Conservation (phyloP, 2,329 filamentous ascomycete genomes). For the Talaromyces pinophilus region DNA sequence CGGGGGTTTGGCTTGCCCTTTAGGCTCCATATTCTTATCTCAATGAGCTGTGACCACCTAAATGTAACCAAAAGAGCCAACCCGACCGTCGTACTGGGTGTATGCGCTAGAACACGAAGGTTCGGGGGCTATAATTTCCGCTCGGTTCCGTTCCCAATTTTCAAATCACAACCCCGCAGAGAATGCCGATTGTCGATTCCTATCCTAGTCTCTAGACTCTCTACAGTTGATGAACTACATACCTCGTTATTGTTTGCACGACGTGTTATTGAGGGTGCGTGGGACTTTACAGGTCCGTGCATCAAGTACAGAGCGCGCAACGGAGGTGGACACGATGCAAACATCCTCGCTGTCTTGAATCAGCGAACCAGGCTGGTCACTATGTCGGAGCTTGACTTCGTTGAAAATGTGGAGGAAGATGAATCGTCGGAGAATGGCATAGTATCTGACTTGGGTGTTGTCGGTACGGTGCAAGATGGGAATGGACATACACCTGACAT, state of each 20-base stretch:
- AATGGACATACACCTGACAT: background rate
- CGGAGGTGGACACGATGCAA: background rate
- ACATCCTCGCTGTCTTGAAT: background rate
- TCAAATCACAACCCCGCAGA: no score
- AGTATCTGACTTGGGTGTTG: background rate
- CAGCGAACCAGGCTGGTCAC: background rate
- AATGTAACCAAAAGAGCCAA: background rate
- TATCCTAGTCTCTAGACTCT: background rate
- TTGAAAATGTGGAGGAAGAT: background rate
- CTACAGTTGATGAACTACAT: background rate
- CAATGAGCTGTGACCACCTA: background rate
- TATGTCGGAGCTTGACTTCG: slow-evolving; percentile 5
- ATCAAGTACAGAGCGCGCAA: background rate
- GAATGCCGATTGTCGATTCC: background rate
- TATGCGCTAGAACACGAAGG: background rate
- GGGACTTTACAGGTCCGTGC: background rate
- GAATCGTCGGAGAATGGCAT: background rate
- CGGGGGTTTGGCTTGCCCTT: background rate
- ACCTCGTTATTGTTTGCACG: background rate
- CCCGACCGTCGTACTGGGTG: background rate
- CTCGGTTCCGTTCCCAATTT: background rate
- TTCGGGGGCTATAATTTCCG: background rate
- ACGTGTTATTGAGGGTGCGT: background rate
- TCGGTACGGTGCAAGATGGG: background rate
- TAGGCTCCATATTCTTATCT: background rate